Evolutionary conservation across 2,329 filamentous ascomycete species (phyloP).

Genomic region (Grosmannia clavigera): DNA sequence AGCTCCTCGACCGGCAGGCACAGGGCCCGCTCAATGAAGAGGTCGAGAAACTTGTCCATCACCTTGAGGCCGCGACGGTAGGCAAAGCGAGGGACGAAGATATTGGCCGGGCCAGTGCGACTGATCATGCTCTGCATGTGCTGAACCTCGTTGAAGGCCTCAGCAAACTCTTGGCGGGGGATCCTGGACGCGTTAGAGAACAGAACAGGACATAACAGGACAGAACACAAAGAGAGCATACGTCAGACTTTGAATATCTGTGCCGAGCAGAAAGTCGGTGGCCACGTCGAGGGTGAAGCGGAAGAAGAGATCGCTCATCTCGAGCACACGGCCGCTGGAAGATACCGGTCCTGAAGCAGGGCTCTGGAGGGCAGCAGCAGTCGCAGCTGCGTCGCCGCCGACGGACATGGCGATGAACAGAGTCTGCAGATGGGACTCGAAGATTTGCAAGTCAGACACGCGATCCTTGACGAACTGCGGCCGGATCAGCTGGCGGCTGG

Average conservation of each 20-base stretch:
- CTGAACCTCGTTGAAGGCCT: slow-evolving; percentile 71
- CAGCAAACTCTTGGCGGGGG: slow-evolving; percentile 56
- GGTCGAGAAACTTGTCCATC: slow-evolving; percentile 65
- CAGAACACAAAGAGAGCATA: slow-evolving; percentile 16
- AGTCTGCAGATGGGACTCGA: slow-evolving; percentile 65
- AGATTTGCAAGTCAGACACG: slow-evolving; percentile 67
- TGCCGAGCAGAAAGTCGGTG: slow-evolving; percentile 76
- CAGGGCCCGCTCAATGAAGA: slow-evolving; percentile 65
- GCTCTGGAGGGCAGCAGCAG: slow-evolving; percentile 43
- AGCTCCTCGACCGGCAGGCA: slow-evolving; percentile 59
- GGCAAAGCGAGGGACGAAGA: slow-evolving; percentile 47
- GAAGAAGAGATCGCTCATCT: slow-evolving; percentile 70
- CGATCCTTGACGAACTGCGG: slow-evolving; percentile 82
- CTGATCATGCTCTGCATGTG: slow-evolving; percentile 56
- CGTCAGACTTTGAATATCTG: slow-evolving; percentile 54
- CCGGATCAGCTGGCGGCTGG: slow-evolving; percentile 66
- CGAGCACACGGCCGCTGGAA: slow-evolving; percentile 50
- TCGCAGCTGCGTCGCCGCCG: slow-evolving; percentile 42
- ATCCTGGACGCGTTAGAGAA: slow-evolving; percentile 24
- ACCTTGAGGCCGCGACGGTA: slow-evolving; percentile 54
- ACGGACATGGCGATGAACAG: slow-evolving; percentile 58
- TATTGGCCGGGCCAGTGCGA: slow-evolving; percentile 50
- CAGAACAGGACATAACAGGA: neutral
- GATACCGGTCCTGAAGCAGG: slow-evolving; percentile 32
- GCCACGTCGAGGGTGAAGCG: slow-evolving; percentile 75